A percentile compares a stretch with the other conserved stretches of the same genome.
phyloP scores from a whole-genome alignment of 768 basidiomycete genomes.

The Suillus sp. region DNA sequence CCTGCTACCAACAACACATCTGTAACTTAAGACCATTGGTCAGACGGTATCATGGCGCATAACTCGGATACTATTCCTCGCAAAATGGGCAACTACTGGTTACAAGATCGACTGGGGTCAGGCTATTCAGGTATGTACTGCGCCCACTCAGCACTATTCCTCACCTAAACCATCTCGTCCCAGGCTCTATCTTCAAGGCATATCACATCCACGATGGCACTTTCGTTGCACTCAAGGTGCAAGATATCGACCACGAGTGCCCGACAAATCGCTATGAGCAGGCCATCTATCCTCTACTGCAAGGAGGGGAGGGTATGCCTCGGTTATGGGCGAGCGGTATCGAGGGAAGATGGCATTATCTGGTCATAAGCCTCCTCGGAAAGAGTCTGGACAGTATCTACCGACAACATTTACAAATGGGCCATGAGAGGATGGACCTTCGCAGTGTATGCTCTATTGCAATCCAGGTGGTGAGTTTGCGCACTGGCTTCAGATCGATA shows the following conservation, averaged over 20 bases:
- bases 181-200: constrained; percentile 74
- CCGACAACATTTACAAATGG: constrained; percentile 41
- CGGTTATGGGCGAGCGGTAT: constrained; percentile 65
- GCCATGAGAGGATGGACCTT: constrained; percentile 63
- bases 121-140: constrained; percentile 66
- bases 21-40: constrained; percentile 3
- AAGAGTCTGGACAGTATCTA: constrained; percentile 66
- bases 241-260: constrained; percentile 68
- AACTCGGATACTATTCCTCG: constrained; percentile 30
- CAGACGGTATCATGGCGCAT: constrained; percentile 17
- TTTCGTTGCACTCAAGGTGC: constrained; percentile 74
- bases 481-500: constrained; percentile 5
- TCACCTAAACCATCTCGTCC: constrained; percentile 11
- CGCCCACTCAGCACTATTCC: neutral
- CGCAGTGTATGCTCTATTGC: constrained; percentile 75
- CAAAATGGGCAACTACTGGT: constrained; percentile 59
- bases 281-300: constrained; percentile 64
- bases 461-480: constrained; percentile 66
- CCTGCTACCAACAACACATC: neutral
- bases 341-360: constrained; percentile 63
- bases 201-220: constrained; percentile 55
- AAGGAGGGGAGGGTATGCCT: constrained; percentile 76
- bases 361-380: constrained; percentile 78
- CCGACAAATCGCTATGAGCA: constrained; percentile 78
- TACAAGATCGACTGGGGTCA: constrained; percentile 62